A percentile compares a stretch with the other conserved stretches of the same genome.
phyloP scores from a whole-genome alignment of 805 yeast genomes.

The Candida orba region DNA sequence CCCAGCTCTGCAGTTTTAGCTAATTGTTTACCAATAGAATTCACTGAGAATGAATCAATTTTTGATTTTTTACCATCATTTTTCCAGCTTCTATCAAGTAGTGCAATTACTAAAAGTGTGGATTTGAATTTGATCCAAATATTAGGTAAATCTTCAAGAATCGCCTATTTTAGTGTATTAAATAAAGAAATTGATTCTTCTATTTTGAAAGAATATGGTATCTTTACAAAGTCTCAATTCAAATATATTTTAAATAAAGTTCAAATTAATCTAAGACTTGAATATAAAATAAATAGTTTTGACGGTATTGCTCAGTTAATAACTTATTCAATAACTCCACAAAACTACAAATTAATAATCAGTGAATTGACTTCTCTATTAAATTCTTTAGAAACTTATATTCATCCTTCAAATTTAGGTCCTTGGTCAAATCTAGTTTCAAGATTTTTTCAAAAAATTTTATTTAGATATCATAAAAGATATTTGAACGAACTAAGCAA shows the following conservation, averaged over 20 bases:
- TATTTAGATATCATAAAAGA: constrained; percentile 55
- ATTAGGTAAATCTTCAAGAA: constrained; percentile 52
- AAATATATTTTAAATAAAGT: constrained; percentile 51
- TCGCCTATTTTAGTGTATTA: constrained; percentile 32
- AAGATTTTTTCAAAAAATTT: constrained; percentile 52
- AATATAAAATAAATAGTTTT: constrained; percentile 26
- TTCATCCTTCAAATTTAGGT: constrained; percentile 91
- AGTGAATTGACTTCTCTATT: constrained; percentile 46
- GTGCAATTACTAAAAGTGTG: constrained; percentile 38
- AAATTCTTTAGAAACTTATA: constrained; percentile 71
- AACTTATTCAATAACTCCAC: constrained; percentile 55
- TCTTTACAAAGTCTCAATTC: constrained; percentile 58
- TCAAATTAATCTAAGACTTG: constrained; percentile 30
- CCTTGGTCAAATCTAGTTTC: constrained; percentile 75
- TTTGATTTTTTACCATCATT: constrained; percentile 56
- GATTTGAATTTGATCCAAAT: constrained; percentile 63
- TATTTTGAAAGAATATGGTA: constrained; percentile 46
- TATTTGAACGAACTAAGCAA: constrained; percentile 36
- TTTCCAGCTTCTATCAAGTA: constrained; percentile 65
- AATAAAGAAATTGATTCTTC: constrained; percentile 24
- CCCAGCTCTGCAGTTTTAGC: constrained; percentile 40
- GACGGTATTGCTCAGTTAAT: constrained; percentile 44
- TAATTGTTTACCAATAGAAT: constrained; percentile 43
- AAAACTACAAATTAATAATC: constrained; percentile 37
- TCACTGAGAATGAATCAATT: constrained; percentile 31